Evolutionary conservation across 768 basidiomycete genomes (phyloP).

Genomic region (Amanita jacksonii): DNA sequence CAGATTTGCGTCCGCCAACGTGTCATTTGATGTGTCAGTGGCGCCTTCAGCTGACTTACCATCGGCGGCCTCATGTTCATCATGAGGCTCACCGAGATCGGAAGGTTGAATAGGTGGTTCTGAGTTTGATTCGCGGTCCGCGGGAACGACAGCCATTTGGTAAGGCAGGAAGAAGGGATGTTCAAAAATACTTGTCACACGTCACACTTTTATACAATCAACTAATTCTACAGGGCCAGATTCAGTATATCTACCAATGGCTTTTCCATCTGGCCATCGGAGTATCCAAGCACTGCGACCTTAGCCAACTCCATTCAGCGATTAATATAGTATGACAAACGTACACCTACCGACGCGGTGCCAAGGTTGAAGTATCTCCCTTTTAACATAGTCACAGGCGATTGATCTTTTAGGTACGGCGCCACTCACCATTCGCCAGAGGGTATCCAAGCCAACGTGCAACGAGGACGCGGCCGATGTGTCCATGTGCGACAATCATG

Average conservation of each 20-base stretch:
- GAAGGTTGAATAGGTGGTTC: not conserved
- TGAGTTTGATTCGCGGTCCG: not conserved
- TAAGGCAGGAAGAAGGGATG: not conserved
- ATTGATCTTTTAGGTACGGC: not conserved
- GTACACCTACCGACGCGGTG: slow-evolving; percentile 76
- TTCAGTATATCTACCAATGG: slow-evolving; percentile 72
- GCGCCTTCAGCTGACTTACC: slow-evolving; percentile 10
- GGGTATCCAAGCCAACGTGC: slow-evolving; percentile 76
- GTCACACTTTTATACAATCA: slow-evolving; percentile 4
- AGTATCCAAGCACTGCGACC: slow-evolving; percentile 78
- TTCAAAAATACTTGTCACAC: not conserved
- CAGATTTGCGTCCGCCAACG: not conserved
- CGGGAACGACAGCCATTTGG: slow-evolving; percentile 1
- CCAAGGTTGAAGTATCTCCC: slow-evolving; percentile 35
- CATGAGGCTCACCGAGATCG: slow-evolving; percentile 11
- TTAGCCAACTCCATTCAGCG: slow-evolving; percentile 18
- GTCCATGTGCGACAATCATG: slow-evolving; percentile 85
- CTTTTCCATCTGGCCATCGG: slow-evolving; percentile 70
- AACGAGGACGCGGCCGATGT: slow-evolving; percentile 70
- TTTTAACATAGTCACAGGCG: not conserved
- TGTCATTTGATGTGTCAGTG: slow-evolving; percentile 3
- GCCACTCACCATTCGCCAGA: slow-evolving; percentile 39
- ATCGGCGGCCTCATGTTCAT: slow-evolving; percentile 29
- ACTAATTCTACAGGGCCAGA: slow-evolving; percentile 30
- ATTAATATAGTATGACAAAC: slow-evolving; percentile 12